Evolutionary conservation across 257 asterid genomes (phyloP).

Genomic region (Fraxinus cuspidata): DNA sequence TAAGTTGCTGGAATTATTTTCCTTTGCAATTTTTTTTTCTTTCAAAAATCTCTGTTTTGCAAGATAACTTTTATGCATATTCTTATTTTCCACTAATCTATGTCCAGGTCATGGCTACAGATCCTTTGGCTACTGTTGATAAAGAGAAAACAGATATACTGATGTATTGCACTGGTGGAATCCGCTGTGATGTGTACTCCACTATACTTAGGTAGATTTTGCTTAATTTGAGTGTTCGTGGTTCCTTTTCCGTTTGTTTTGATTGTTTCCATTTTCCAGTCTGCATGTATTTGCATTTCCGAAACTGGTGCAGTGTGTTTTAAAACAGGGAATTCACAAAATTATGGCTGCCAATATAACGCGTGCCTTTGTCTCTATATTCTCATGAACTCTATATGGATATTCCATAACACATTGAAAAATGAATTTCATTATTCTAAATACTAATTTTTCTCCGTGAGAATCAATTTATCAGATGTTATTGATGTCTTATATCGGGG

Average conservation of each 20-base stretch:
- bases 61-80: slow-evolving; percentile 14
- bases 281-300: not conserved
- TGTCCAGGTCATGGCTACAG: slow-evolving; percentile 60
- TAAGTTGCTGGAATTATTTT: not conserved
- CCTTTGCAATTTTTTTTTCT: not conserved
- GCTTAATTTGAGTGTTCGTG: not conserved
- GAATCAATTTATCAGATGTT: not conserved
- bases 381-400: not conserved
- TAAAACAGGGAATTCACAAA: not conserved
- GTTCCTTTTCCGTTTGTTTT: not conserved
- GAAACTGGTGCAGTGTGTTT: not conserved
- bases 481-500: not conserved
- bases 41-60: not conserved
- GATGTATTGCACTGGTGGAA: slow-evolving; percentile 99
- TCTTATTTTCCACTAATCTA: slow-evolving; percentile 17
- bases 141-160: slow-evolving; percentile 76
- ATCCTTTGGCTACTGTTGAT: slow-evolving; percentile 77
- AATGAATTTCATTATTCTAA: not conserved
- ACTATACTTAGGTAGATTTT: slow-evolving; percentile 70
- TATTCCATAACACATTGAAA: not conserved
- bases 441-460: not conserved
- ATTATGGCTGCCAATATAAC: not conserved
- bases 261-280: not conserved
- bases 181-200: slow-evolving; percentile 95
- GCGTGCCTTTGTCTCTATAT: not conserved